phyloP scores from a whole-genome alignment of 208 protist genomes.

The Leishmania braziliensis region DNA sequence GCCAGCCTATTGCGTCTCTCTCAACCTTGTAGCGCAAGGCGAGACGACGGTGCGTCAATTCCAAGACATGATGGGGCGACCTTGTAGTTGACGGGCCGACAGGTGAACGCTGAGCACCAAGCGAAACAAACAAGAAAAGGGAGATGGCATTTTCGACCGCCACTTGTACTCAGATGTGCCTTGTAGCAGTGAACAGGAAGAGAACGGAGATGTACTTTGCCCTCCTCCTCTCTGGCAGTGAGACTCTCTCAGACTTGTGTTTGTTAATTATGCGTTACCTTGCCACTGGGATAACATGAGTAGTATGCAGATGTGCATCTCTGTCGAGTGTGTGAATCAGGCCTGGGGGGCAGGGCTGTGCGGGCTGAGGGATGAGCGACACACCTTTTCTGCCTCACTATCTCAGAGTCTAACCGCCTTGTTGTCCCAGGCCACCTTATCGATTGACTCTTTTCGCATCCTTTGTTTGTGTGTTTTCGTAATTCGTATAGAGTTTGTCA shows the following conservation, averaged over 20 bases:
- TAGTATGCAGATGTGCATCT: not conserved
- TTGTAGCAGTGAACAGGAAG: not conserved
- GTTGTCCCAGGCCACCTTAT: not conserved
- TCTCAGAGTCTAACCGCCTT: not conserved
- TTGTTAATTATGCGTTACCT: not conserved
- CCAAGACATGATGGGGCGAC: constrained; percentile 1
- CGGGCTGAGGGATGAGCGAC: not conserved
- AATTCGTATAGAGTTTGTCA: not conserved
- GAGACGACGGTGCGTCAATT: constrained; percentile 19
- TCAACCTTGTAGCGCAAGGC: constrained; percentile 12
- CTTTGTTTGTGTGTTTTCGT: not conserved
- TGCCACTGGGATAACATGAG: too few relatives aligned
- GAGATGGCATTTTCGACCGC: not conserved
- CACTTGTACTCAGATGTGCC: not conserved
- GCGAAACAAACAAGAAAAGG: not conserved
- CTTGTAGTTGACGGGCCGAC: not conserved
- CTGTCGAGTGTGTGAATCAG: not conserved
- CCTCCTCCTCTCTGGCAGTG: not conserved
- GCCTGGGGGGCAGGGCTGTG: too few relatives aligned
- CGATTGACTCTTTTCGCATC: not conserved
- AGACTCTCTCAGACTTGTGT: not conserved
- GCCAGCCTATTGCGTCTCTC: constrained; percentile 10
- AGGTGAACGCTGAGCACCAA: not conserved
- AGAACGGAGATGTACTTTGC: too few relatives aligned
- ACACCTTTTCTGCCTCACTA: not conserved